Percentiles rank a stretch among this genome's conserved stretches.
These are phyloP conservation scores for Solanum hybrid DNA, from an alignment of 305 asterid genomes.

Conservation along the genomic window DNA sequence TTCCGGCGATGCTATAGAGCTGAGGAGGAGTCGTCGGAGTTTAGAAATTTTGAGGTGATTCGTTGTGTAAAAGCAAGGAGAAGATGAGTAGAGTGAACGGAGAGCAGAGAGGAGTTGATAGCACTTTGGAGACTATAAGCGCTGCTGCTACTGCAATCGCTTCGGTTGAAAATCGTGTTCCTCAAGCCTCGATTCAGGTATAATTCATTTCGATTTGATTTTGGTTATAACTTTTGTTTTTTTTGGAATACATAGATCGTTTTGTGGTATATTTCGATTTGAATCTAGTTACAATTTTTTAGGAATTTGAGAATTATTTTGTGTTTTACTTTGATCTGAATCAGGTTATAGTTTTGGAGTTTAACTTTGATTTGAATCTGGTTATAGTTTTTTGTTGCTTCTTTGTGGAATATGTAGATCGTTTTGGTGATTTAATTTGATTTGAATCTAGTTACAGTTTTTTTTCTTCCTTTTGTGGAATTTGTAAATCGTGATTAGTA, in stretches of 20 bases:
- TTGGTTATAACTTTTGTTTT: background rate
- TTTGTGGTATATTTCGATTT: background rate
- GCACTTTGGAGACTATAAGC: slow-evolving; percentile 58
- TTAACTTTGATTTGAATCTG: background rate
- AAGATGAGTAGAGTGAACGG: slow-evolving; percentile 18
- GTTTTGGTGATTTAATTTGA: background rate
- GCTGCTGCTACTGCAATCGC: slow-evolving; percentile 95
- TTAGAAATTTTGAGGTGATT: background rate
- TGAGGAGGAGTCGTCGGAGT: background rate
- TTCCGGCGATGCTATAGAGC: background rate
- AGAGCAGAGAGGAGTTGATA: slow-evolving; percentile 19
- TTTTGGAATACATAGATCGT: background rate
- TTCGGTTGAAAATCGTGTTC: slow-evolving; percentile 35
- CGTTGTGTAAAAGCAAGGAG: slow-evolving; percentile 1
- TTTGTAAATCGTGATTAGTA: background rate
- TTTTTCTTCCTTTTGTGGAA: background rate
- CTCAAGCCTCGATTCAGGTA: background rate
- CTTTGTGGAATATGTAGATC: background rate
- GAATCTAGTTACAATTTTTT: background rate
- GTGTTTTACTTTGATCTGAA: background rate
- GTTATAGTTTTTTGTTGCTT: background rate
- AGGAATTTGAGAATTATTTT: background rate
- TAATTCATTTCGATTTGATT: background rate
- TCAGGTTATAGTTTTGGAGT: background rate
- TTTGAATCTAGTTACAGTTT: background rate